Evolutionary conservation across 805 yeast species (phyloP).

Genomic region (Hanseniaspora singularis): DNA sequence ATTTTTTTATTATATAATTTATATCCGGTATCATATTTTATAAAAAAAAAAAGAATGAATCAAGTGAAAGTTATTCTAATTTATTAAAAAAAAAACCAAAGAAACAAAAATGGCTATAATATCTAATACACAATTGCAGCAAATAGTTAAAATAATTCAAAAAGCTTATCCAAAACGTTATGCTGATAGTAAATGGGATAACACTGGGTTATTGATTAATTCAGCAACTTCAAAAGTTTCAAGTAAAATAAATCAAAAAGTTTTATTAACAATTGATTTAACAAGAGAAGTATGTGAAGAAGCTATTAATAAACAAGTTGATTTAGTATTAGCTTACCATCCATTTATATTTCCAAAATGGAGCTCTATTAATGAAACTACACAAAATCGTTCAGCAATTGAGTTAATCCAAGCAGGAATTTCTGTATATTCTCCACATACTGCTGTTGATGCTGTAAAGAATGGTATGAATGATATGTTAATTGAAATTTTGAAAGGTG

Average conservation of each 20-base stretch:
- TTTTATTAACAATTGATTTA: slow-evolving; percentile 70
- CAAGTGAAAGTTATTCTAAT: too few relatives aligned
- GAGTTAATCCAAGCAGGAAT: slow-evolving; percentile 64
- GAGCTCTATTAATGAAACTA: slow-evolving; percentile 52
- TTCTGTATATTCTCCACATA: slow-evolving; percentile 89
- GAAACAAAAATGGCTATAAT: slow-evolving; percentile 1
- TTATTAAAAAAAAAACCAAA: too few relatives aligned
- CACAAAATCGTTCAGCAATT: slow-evolving; percentile 72
- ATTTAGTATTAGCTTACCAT: slow-evolving; percentile 72
- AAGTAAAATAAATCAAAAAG: slow-evolving; percentile 20
- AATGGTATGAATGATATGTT: slow-evolving; percentile 96
- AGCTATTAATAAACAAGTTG: slow-evolving; percentile 47
- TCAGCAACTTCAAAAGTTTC: slow-evolving; percentile 24
- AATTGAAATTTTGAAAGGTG: slow-evolving; percentile 43
- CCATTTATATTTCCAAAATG: slow-evolving; percentile 89
- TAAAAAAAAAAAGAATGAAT: not conserved
- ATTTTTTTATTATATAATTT: too few relatives aligned
- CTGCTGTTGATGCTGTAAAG: slow-evolving; percentile 83
- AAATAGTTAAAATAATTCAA: slow-evolving; percentile 36
- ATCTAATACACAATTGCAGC: not conserved
- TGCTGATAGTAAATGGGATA: slow-evolving; percentile 90
- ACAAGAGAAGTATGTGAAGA: slow-evolving; percentile 77
- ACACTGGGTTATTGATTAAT: slow-evolving; percentile 82
- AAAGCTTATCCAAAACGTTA: slow-evolving; percentile 65
- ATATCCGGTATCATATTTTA: too few relatives aligned